These are phyloP conservation scores for Colletotrichum spaethianum DNA, from an alignment of 2,329 filamentous ascomycete genomes.

Conservation along the genomic window DNA sequence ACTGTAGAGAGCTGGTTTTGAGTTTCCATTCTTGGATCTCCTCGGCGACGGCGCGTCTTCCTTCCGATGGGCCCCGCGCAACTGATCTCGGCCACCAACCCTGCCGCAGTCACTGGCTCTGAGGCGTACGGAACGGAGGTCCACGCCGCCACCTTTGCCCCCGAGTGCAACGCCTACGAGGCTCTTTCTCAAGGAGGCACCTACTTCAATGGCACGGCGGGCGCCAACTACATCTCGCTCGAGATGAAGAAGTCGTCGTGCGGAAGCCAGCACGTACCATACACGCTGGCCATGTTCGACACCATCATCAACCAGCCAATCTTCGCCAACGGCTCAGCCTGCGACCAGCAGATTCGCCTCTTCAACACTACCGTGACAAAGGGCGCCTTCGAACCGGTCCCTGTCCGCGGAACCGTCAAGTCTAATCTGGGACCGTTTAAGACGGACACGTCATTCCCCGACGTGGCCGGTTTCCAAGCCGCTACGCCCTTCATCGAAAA, in stretches of 20 bases:
- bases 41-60: slow-evolving; percentile 64
- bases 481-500: slow-evolving; percentile 43
- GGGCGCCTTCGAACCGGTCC: slow-evolving; percentile 45
- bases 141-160: slow-evolving; percentile 59
- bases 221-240: slow-evolving; percentile 36
- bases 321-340: slow-evolving; percentile 57
- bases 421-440: slow-evolving; percentile 47
- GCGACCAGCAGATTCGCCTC: slow-evolving; percentile 60
- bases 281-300: slow-evolving; percentile 59
- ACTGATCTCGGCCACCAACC: slow-evolving; percentile 60
- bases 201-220: slow-evolving; percentile 42
- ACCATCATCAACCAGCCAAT: slow-evolving; percentile 70
- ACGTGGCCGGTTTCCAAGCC: slow-evolving; percentile 39
- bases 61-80: slow-evolving; percentile 65
- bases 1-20: slow-evolving; percentile 63
- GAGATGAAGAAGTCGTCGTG: slow-evolving; percentile 39
- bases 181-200: slow-evolving; percentile 38
- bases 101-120: slow-evolving; percentile 60
- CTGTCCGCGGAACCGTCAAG: slow-evolving; percentile 45
- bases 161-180: slow-evolving; percentile 65
- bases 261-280: slow-evolving; percentile 44
- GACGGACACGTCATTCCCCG: slow-evolving; percentile 9
- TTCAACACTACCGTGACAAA: slow-evolving; percentile 61
- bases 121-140: slow-evolving; percentile 61
- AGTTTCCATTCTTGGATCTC: slow-evolving; percentile 70